Evolutionary conservation across 768 basidiomycete species (phyloP), one percentile per base, ranked within the genome.

Genomic region (Lactarius pseudohatsudake): DNA sequence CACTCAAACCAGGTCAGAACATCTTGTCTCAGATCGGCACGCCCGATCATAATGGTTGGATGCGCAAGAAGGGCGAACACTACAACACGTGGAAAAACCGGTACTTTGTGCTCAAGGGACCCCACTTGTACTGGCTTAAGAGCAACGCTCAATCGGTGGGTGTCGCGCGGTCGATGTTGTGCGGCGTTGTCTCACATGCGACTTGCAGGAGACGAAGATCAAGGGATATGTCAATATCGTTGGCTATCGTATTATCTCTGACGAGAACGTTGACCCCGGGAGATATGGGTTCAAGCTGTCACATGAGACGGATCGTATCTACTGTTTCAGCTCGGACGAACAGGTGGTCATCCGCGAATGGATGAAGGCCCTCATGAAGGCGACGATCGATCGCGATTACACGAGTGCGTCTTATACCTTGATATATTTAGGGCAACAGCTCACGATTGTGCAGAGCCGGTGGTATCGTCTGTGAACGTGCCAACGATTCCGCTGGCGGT

Each of bases 341-440:
- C 92, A 94, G 76, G 72, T 79, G 0, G 78, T 86, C 43, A 84
- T 97, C 57, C 86, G 97, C n/a, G 94, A 94, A 70, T 98, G 97
- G 96, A 98, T 98, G 97, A 99, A 98, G 79, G 94, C 96, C 9
- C 86, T 99, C 71, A 98, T 98, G 94, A 99, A 98, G 76, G 94
- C 96, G 2, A 98, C 96, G 15, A 99, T 99, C 71, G 89, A 86
- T 10, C 81, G 97, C 64, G 97, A 98, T 75, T 98, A 96, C 74
- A 84, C 89, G 10, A 90, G 94, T 96, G 72, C 45, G 89, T 81
- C 45, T 59, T 6, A 15, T 6, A 11, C 13, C 13, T 26, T 22
- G 50, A 22, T 22, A 41, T 41, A 41, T 41, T 41, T 18, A 41
- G 41, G 50, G 4, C 26, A 28, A 15, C 47, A 50, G 5, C 6